Evolutionary conservation across 2,329 filamentous ascomycete species (phyloP).

Genomic region (Curvularia sp.): DNA sequence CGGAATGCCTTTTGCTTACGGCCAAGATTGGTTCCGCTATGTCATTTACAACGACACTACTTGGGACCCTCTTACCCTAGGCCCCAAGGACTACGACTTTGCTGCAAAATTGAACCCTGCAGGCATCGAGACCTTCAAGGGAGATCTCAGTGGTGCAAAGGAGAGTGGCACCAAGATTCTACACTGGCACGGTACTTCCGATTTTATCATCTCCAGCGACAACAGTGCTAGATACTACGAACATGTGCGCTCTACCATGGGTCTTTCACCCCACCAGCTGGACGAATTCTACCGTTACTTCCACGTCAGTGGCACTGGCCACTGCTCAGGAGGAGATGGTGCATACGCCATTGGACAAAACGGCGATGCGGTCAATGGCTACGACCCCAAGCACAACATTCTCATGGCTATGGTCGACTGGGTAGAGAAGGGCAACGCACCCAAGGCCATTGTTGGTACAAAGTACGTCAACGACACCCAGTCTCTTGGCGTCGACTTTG

Average conservation of each 20-base stretch:
- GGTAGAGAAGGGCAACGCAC: constrained; percentile 54
- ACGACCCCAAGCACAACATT: constrained; percentile 54
- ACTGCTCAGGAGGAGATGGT: constrained; percentile 59
- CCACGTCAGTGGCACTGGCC: constrained; percentile 59
- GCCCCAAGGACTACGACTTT: constrained; percentile 52
- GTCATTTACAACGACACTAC: constrained; percentile 56
- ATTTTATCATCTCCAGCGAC: constrained; percentile 54
- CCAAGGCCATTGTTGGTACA: constrained; percentile 49
- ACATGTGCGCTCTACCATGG: constrained; percentile 56
- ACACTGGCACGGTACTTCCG: constrained; percentile 55
- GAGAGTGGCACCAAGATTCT: constrained; percentile 56
- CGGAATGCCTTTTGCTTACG: constrained; percentile 54
- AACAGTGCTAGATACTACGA: constrained; percentile 59
- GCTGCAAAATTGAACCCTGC: constrained; percentile 47
- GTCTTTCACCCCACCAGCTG: constrained; percentile 39
- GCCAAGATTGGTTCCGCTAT: constrained; percentile 58
- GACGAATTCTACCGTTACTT: constrained; percentile 61
- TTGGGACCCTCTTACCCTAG: constrained; percentile 53
- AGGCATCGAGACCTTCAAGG: constrained; percentile 52
- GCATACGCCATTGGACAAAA: constrained; percentile 50
- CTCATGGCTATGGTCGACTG: constrained; percentile 57
- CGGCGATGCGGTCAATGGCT: constrained; percentile 25
- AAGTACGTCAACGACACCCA: constrained; percentile 42
- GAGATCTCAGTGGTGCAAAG: constrained; percentile 48
- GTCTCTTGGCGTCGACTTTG: constrained; percentile 39